These are phyloP conservation scores for Talaromyces ruber DNA, from an alignment of 495 filamentous ascomycete genomes.

Conservation along the genomic window DNA sequence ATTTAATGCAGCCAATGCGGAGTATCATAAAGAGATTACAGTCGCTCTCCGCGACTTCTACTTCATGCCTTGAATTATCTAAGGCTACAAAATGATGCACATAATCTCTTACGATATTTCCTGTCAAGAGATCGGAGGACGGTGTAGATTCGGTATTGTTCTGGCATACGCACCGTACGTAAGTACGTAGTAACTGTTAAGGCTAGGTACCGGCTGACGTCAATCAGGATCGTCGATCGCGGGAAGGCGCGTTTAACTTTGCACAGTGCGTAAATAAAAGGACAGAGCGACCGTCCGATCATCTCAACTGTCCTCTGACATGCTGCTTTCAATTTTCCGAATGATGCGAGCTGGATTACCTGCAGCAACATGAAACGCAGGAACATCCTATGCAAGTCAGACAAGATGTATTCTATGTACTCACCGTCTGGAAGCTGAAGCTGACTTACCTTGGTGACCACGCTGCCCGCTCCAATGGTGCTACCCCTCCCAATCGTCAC, in stretches of 20 bases:
- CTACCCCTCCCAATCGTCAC: slow-evolving; percentile 73
- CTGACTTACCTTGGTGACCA: slow-evolving; percentile 72
- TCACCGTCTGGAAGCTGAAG: neutral
- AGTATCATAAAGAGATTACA: neutral
- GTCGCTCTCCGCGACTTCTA: neutral
- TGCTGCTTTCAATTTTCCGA: slow-evolving; percentile 40
- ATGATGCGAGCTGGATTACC: slow-evolving; percentile 62
- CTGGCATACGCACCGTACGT: neutral
- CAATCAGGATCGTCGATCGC: neutral
- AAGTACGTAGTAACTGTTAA: neutral
- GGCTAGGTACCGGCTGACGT: neutral
- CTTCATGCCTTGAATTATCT: neutral
- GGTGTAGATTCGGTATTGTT: neutral
- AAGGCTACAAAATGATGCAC: neutral
- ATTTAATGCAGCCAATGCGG: neutral
- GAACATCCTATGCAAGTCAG: slow-evolving; percentile 42
- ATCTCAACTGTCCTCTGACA: slow-evolving; percentile 14
- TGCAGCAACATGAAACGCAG: slow-evolving; percentile 51
- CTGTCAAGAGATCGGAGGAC: too few relatives aligned
- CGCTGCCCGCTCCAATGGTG: slow-evolving; percentile 76
- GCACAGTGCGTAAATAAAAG: neutral
- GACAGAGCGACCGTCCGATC: neutral
- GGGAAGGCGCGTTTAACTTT: neutral
- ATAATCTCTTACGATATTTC: neutral
- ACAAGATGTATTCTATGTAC: neutral